Evolutionary conservation across 1,284 basidiomycete species (phyloP), one percentile per base, ranked within the genome.

Genomic region (Grifola frondosa): DNA sequence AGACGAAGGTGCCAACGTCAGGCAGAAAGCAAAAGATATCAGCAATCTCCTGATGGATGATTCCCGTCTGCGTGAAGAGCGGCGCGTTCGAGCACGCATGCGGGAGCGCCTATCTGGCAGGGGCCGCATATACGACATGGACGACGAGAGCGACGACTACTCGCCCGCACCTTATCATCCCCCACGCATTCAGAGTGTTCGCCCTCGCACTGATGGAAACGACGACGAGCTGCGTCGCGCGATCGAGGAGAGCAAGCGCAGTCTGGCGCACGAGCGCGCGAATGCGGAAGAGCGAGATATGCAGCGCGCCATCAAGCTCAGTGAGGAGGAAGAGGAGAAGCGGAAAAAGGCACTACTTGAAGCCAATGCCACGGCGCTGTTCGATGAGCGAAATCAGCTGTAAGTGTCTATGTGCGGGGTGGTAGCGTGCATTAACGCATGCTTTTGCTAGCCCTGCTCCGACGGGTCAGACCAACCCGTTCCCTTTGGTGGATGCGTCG

Each of bases 1-100:
- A 62, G 97, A 99, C 63, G 91, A 96, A 60, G 96, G 97, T 29
- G 90, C 90, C 29, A 97, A 98, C 66, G 94, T 99, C 17, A 84
- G 97, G 25, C 91, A 95, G 61, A 98, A 98, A 70, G 97, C 96
- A 3, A 97, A 97, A 66, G 95, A 97, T 61, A 96, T 99, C 64
- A 93, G 93, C 31, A 92, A 92, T 62, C 77, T 99, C 4, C 77
- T 99, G 9, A 74, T 82, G 60, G 95, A 98, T 64, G 86, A 96
- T 50, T 69, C 75, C 2, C 77, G 91, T 12, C 75, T 99, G 36
- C 77, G 87, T 5, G 82, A 88, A 44, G 91, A 94, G 64, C 80
- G 96, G 24, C 75, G 84, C 15, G 76, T 79, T 19, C 77, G 95
- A 30, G 88, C 91, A 5, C 77, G 80, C 42, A 97, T 97, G 93